phyloP scores from a whole-genome alignment of 345 rosid species.

The Acer yangbiense region DNA sequence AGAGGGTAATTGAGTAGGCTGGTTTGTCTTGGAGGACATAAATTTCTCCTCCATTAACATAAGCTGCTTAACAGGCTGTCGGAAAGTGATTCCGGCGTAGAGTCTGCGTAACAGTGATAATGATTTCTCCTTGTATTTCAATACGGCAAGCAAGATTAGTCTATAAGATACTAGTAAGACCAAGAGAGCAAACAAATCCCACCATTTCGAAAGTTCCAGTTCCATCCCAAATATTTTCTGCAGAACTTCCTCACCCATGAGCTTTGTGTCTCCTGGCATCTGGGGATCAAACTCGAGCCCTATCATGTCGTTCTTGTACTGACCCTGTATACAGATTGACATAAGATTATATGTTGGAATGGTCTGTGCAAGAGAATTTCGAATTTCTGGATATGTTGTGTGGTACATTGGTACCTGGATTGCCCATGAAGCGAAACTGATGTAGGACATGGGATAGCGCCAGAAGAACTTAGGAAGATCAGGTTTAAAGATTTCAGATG shows the following conservation, averaged over 20 bases:
- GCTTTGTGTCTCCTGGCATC: slow-evolving; percentile 33
- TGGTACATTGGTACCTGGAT: slow-evolving; percentile 30
- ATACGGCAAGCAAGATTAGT: slow-evolving; percentile 25
- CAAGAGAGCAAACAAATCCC: slow-evolving; percentile 39
- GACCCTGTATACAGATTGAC: slow-evolving; percentile 31
- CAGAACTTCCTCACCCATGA: slow-evolving; percentile 40
- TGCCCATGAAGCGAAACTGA: slow-evolving; percentile 50
- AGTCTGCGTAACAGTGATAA: neutral
- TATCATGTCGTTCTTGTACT: slow-evolving; percentile 46
- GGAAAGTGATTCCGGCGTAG: neutral
- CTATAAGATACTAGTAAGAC: slow-evolving; percentile 23
- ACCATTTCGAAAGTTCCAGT: slow-evolving; percentile 40
- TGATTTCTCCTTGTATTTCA: slow-evolving; percentile 27
- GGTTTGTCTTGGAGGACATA: neutral
- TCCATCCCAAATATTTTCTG: slow-evolving; percentile 30
- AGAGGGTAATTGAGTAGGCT: neutral
- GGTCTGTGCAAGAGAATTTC: too few species aligned
- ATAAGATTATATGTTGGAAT: neutral
- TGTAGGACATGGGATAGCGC: slow-evolving; percentile 43
- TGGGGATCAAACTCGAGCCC: slow-evolving; percentile 49
- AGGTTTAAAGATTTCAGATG: slow-evolving; percentile 29
- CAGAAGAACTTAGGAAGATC: slow-evolving; percentile 51
- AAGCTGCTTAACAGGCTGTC: neutral
- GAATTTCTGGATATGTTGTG: too few species aligned
- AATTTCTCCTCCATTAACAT: neutral